Evolutionary conservation across 176 grass and related monocot species (phyloP), one percentile per base, ranked within the genome.

Genomic region (Hsuehochloa calcarea): DNA sequence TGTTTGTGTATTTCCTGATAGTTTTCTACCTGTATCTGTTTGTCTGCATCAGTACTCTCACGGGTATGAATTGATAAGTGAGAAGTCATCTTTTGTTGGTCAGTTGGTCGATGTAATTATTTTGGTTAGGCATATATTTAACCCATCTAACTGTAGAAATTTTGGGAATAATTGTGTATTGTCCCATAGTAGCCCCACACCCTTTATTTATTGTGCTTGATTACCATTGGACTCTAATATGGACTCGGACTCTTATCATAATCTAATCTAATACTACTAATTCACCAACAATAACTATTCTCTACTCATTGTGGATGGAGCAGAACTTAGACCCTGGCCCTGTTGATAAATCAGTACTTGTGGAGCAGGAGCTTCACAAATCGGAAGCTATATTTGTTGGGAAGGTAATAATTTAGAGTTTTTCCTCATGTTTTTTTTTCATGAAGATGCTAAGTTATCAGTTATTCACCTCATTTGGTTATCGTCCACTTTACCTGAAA

Each of bases 281-380:
- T 8, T 56, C 20, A 22, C 19, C 19, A 56, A 49, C 27, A 34
- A 13, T 35, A 65, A 78, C 54, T 75, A 41, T 66, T 81, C 2
- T 81, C 17, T 83, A 31, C 85, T 59, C 13, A 46, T 15, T 67
- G 39, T 66, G 46, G 39, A 54, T 87, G 80, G 31, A 78, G 38
- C 85, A 70, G 61, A 50, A 61, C 71, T 69, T 65, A 44, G 80
- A 87, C 37, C 89, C 85, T 61, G 89, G 80, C 10, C 89, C 89
- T 80, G 82, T 91, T 80, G 85, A 91, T 80, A 87, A 87, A 80
- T 84, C 80, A 34, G 80, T 91, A 15, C 85, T 91, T 20, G 31
- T 84, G 45, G 80, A 91, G 52, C 89, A 87, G 43, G 75, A 80
- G 37, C 77, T 80, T 74, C 89, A 87, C 70, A 87, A 87, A 70